A percentile compares a stretch with the other conserved stretches of the same genome.
Evolutionary conservation across 1,139 yeast species (phyloP).

Genomic region (Suhomyces wounanorum): DNA sequence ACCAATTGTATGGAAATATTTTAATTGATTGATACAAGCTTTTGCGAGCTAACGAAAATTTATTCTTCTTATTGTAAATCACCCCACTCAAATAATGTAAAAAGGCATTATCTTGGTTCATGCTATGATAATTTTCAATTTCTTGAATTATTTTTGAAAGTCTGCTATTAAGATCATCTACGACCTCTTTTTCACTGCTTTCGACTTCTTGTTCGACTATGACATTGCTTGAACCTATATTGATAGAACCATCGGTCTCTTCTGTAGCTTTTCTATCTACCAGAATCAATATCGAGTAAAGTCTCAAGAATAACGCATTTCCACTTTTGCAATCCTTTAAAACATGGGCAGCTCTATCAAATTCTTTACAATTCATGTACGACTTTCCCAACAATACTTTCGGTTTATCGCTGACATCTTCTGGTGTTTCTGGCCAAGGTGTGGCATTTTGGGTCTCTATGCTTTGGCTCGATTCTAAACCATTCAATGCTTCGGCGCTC

Average conservation of each 20-base stretch:
- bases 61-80: slow-evolving; percentile 63
- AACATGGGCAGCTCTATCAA: slow-evolving; percentile 70
- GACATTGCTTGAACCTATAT: slow-evolving; percentile 26
- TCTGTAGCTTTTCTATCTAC: slow-evolving; percentile 78
- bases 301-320: slow-evolving; percentile 60
- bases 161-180: slow-evolving; percentile 27
- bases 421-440: slow-evolving; percentile 5
- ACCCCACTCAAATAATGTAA: slow-evolving; percentile 71
- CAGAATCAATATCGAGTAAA: slow-evolving; percentile 69
- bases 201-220: slow-evolving; percentile 12
- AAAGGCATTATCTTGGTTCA: slow-evolving; percentile 52
- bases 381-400: slow-evolving; percentile 63
- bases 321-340: slow-evolving; percentile 56
- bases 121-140: slow-evolving; percentile 33
- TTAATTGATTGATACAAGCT: slow-evolving; percentile 59
- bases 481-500: slow-evolving; percentile 76
- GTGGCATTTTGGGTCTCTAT: not conserved
- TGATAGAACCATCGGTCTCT: slow-evolving; percentile 61
- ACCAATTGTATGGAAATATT: slow-evolving; percentile 85
- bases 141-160: slow-evolving; percentile 48
- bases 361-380: slow-evolving; percentile 83
- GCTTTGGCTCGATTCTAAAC: slow-evolving; percentile 21
- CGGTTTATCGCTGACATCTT: slow-evolving; percentile 41
- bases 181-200: slow-evolving; percentile 17
- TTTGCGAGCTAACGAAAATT: slow-evolving; percentile 58